phyloP scores from a whole-genome alignment of 208 protist species.

The Crithidia brevicula region DNA sequence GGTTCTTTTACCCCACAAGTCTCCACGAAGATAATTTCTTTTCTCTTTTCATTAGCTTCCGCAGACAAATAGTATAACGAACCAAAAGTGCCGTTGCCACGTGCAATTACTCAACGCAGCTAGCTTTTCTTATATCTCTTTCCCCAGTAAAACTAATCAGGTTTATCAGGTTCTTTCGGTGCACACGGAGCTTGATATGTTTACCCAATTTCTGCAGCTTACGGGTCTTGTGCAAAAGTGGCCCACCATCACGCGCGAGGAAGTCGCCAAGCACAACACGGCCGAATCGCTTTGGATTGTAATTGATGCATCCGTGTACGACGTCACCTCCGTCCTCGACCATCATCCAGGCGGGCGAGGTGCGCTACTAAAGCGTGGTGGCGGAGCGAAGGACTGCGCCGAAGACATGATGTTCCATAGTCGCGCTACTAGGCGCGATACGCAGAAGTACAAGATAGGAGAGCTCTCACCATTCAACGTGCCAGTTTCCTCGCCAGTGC shows the following conservation, averaged over 20 bases:
- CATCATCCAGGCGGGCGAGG: conserved; percentile 63
- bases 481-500: conserved; percentile 10
- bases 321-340: conserved; percentile 66
- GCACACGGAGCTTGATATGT: conserved; percentile 9
- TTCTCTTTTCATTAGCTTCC: conserved; percentile 1
- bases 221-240: conserved; percentile 54
- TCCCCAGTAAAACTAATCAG: neutral
- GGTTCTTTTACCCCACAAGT: neutral
- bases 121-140: too few relatives aligned
- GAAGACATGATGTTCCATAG: conserved; percentile 71
- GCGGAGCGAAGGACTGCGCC: conserved; percentile 69
- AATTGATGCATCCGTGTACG: conserved; percentile 67
- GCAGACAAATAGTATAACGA: neutral
- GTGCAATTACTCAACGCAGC: too few relatives aligned
- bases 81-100: neutral
- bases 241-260: conserved; percentile 54
- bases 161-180: neutral
- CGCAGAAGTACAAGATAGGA: conserved; percentile 62
- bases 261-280: conserved; percentile 65
- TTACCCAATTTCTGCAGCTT: conserved; percentile 40
- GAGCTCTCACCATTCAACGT: conserved; percentile 39
- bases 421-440: conserved; percentile 36
- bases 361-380: conserved; percentile 71
- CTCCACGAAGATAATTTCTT: neutral
- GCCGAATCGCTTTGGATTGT: conserved; percentile 70